Percentiles rank a stretch among this genome's conserved stretches.
phyloP scores from a whole-genome alignment of 1,139 yeast genomes.

The Protomyces lactucae-debilis region DNA sequence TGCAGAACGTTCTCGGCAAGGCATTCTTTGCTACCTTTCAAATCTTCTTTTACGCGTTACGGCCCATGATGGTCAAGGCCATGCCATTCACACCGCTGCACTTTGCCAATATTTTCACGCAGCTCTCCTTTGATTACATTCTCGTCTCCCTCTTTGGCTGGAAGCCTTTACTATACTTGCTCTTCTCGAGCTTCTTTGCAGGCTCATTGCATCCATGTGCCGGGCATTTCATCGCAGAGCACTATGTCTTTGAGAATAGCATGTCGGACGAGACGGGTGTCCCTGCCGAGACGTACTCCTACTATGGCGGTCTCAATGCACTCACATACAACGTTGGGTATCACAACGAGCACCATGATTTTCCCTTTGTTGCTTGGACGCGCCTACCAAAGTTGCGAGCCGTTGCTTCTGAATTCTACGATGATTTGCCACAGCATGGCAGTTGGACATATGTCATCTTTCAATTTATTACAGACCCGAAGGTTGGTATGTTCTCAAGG shows the following conservation, averaged over 20 bases:
- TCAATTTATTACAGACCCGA: slow-evolving; percentile 63
- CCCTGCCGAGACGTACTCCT: slow-evolving; percentile 80
- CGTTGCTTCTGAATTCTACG: slow-evolving; percentile 77
- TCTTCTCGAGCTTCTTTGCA: slow-evolving; percentile 76
- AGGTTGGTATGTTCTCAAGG: slow-evolving; percentile 71
- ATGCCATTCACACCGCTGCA: slow-evolving; percentile 72
- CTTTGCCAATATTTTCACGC: slow-evolving; percentile 45
- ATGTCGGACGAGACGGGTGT: slow-evolving; percentile 37
- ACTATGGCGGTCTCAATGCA: slow-evolving; percentile 71
- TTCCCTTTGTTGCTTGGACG: slow-evolving; percentile 91
- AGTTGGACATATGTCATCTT: slow-evolving; percentile 76
- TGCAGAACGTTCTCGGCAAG: slow-evolving; percentile 76
- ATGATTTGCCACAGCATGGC: slow-evolving; percentile 67
- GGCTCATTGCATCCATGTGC: slow-evolving; percentile 93
- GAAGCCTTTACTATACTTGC: slow-evolving; percentile 59
- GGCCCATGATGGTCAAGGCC: slow-evolving; percentile 81
- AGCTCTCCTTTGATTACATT: slow-evolving; percentile 53
- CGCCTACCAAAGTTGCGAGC: slow-evolving; percentile 59
- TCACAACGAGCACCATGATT: slow-evolving; percentile 93
- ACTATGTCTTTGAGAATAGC: slow-evolving; percentile 68
- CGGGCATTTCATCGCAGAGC: slow-evolving; percentile 93
- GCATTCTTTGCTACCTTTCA: slow-evolving; percentile 78
- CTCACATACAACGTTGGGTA: slow-evolving; percentile 91
- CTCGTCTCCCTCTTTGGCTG: slow-evolving; percentile 59
- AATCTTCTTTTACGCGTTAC: slow-evolving; percentile 77